Evolutionary conservation across 352 stramenopile genomes (phyloP), one percentile per base, ranked within the genome.

Genomic region (Lagenidium giganteum): DNA sequence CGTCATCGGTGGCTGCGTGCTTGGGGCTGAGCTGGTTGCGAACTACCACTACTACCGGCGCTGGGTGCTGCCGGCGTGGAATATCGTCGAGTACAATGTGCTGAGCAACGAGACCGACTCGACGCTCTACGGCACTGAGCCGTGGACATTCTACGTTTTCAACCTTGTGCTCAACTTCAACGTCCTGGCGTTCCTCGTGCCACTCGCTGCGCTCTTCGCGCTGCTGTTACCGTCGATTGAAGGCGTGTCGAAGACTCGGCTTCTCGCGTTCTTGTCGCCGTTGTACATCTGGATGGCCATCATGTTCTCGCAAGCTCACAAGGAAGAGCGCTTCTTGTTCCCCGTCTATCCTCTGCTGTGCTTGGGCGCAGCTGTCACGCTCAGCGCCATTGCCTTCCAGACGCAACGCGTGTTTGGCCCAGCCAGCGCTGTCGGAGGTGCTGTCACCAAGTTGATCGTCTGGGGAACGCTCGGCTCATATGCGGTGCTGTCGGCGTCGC

Each of bases 241-340:
- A 33, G 24, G 20, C 2, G 48, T 34, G 4, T 44, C 46, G n/a
- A 27, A 18, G 20, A 14, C 11, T 12, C 37, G 33, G 9, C 52
- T 70, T 11, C 11, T 70, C 14, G 50, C 56, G 25, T 87, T 78
- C 29, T 47, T 90, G 31, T 74, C 61, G 8, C 76, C 78, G 9
- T 58, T 90, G 60, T 91, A 95, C 42, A 35, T 97, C 17, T 98
- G 95, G 95, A 51, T 98, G 33, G 55, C 28, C 5, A 84, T 98
- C 29, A 96, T 98, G 57, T 83, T 95, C 29, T 51, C 77, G n/a
- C 79, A 97, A 56, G 77, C 95, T 18, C 96, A 99, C 78, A 99
- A 99, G 60, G 96, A 99, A 56, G 96, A 99, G 70, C 79, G 96
- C 5, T 99, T 99, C 59, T 54, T 99, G 14, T 99, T 95, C 50